phyloP scores from a whole-genome alignment of 805 yeast genomes.

The Saturnispora silvae region DNA sequence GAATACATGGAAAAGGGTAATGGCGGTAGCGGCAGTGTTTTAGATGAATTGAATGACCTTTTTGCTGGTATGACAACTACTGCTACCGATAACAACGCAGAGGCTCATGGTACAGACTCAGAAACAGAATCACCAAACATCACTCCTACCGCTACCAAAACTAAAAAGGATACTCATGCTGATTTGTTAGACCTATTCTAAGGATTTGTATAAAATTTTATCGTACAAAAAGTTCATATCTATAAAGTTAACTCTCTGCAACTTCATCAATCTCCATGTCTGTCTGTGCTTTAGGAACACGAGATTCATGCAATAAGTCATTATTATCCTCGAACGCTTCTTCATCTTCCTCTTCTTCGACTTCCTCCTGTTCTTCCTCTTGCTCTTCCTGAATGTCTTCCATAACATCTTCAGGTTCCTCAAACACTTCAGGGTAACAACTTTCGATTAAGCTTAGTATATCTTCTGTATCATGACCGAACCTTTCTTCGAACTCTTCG shows the following conservation, averaged over 20 bases:
- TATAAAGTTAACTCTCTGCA: conserved; percentile 6
- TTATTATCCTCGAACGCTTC: conserved; percentile 17
- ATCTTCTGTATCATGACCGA: conserved; percentile 50
- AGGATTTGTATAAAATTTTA: no score
- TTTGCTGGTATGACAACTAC: conserved; percentile 29
- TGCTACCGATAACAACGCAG: no score
- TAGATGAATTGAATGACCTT: conserved; percentile 70
- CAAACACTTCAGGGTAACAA: conserved; percentile 35
- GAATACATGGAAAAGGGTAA: conserved; percentile 16
- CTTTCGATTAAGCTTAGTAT: conserved; percentile 47
- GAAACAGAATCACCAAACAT: background rate
- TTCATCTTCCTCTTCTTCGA: conserved; percentile 16
- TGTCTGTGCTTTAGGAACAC: conserved; percentile 10
- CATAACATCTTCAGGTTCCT: conserved; percentile 15
- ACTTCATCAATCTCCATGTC: conserved; percentile 21
- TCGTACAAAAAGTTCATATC: no score
- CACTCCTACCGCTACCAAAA: background rate
- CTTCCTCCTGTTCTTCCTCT: conserved; percentile 14
- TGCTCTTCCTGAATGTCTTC: conserved; percentile 20
- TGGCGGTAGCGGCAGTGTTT: conserved; percentile 30
- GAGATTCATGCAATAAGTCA: conserved; percentile 21
- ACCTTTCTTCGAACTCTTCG: conserved; percentile 88
- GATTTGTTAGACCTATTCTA: conserved; percentile 10
- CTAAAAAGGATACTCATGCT: conserved; percentile 3
- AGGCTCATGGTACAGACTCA: no score